These are phyloP conservation scores for Geopyxis carbonaria DNA, from an alignment of 495 filamentous ascomycete genomes.

Conservation along the genomic window DNA sequence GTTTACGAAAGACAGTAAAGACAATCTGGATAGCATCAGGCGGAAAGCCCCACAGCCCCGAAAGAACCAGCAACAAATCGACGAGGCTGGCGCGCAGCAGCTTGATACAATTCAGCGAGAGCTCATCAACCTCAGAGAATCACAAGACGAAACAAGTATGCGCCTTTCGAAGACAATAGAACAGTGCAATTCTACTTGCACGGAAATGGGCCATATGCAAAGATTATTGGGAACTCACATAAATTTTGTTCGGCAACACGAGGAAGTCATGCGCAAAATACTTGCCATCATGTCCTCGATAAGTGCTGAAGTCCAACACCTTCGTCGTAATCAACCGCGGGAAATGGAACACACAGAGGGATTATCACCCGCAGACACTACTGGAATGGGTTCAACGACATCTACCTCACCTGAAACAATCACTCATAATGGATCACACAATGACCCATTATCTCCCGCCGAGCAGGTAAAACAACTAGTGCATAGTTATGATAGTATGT, in stretches of 20 bases:
- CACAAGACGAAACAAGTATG: too few species aligned
- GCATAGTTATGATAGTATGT: slow-evolving; percentile 43
- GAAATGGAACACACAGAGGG: slow-evolving; percentile 1
- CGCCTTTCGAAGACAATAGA: too few species aligned
- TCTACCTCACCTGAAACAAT: slow-evolving; percentile 26
- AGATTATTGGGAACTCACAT: too few species aligned
- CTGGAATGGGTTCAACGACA: slow-evolving; percentile 26
- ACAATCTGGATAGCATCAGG: slow-evolving; percentile 90
- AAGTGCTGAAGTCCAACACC: too few species aligned
- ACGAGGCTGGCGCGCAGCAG: slow-evolving; percentile 68
- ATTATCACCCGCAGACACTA: slow-evolving; percentile 14
- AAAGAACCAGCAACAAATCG: slow-evolving; percentile 53
- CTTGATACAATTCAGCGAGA: slow-evolving; percentile 37
- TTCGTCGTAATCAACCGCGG: too few species aligned
- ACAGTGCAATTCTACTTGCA: too few species aligned
- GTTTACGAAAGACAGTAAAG: slow-evolving; percentile 88
- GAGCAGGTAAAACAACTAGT: slow-evolving; percentile 83
- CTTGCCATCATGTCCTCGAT: too few species aligned
- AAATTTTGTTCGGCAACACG: too few species aligned
- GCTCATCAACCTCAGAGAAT: too few species aligned
- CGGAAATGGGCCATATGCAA: too few species aligned
- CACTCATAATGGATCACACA: slow-evolving; percentile 29
- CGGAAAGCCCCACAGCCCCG: slow-evolving; percentile 87
- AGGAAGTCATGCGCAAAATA: too few species aligned
- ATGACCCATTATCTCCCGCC: slow-evolving; percentile 64